A percentile compares a stretch with the other conserved stretches of the same genome.
These are phyloP conservation scores for Diaporthe nobilis DNA, from an alignment of 2,329 filamentous ascomycete genomes.

Conservation along the genomic window DNA sequence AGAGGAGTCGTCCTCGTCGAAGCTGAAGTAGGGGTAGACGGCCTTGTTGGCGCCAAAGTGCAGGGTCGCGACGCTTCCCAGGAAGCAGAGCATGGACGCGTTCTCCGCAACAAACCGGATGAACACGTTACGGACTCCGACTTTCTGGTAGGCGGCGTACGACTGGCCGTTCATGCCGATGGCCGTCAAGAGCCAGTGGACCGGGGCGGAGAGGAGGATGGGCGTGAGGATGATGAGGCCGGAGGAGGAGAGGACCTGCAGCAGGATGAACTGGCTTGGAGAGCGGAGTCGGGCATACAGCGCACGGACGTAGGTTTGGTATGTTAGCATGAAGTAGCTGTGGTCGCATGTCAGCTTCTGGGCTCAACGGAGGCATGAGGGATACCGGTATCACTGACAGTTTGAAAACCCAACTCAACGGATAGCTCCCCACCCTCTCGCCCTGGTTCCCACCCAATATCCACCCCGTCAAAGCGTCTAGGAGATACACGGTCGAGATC, in stretches of 20 bases:
- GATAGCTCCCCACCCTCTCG: slow-evolving; percentile 77
- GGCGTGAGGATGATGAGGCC: slow-evolving; percentile 75
- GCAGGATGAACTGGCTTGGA: slow-evolving; percentile 74
- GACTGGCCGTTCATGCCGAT: slow-evolving; percentile 71
- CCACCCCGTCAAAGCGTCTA: slow-evolving; percentile 76
- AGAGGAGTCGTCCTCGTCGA: slow-evolving; percentile 62
- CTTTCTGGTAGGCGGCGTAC: slow-evolving; percentile 75
- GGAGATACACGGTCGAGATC: slow-evolving; percentile 75
- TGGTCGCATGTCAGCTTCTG: slow-evolving; percentile 16
- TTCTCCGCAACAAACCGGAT: slow-evolving; percentile 78
- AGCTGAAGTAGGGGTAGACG: slow-evolving; percentile 79
- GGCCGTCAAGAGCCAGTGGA: slow-evolving; percentile 68
- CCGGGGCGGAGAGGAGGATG: slow-evolving; percentile 72
- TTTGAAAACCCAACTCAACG: slow-evolving; percentile 80
- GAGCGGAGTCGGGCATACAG: slow-evolving; percentile 77
- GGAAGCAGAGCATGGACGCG: slow-evolving; percentile 76
- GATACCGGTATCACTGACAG: slow-evolving; percentile 61
- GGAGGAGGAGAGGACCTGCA: slow-evolving; percentile 75
- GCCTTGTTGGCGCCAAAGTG: slow-evolving; percentile 78
- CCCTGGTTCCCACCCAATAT: slow-evolving; percentile 76
- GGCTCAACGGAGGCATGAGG: not conserved
- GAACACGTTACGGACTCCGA: slow-evolving; percentile 76
- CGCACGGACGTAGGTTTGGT: slow-evolving; percentile 79
- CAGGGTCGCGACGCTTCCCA: slow-evolving; percentile 75
- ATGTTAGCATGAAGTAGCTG: slow-evolving; percentile 77